Base-by-base conservation (phyloP, 164 flowering plant species). In the Berberis vulgaris region DNA sequence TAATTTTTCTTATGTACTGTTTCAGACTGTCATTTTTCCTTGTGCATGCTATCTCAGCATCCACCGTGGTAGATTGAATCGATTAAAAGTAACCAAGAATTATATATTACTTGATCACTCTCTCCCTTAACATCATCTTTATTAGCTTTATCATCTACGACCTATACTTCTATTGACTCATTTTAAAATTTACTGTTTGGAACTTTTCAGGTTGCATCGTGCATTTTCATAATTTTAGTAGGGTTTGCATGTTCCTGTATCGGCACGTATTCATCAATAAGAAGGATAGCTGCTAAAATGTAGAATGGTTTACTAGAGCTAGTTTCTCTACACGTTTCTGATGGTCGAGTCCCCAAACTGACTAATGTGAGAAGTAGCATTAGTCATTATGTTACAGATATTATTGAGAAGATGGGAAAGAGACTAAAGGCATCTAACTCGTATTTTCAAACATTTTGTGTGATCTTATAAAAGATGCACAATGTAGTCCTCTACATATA, bases 251-350 rank as follows among this genome's bases (percentile, higher is more conserved):
- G 77, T 53, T 74, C 81, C n/a, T 60, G 67, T 39, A 12, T 76
- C 44, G 94, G 90, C 42, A 74, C 94, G 56, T 81, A 84, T 72
- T 83, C 90, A 39, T 75, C 94, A 13, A 54, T 83, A 45, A 4
- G 54, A 65, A 77, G 63, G 65, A 74, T 87, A 64, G 65, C 52
- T 61, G 62, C 26, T 26, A 26, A 26, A 26, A 26, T 26, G 26
- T 26, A 26, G 26, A 26, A 26, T 26, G 26, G 26, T 26, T 26
- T 26, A 26, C 26, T 26, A 26, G 26, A 26, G 26, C 0, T 26
- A 26, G 26, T 26, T 26, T 26, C 26, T 26, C 26, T 26, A 26
- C 26, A 26, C 26, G 26, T 26, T 26, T 26, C 26, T 26, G 26
- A 26, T 26, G 26, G 26, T 26, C 26, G 26, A 26, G 26, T 26